Percentiles rank a stretch among this genome's conserved stretches.
phyloP scores from a whole-genome alignment of 2,329 filamentous ascomycete species.

The Aspergillus sergii region DNA sequence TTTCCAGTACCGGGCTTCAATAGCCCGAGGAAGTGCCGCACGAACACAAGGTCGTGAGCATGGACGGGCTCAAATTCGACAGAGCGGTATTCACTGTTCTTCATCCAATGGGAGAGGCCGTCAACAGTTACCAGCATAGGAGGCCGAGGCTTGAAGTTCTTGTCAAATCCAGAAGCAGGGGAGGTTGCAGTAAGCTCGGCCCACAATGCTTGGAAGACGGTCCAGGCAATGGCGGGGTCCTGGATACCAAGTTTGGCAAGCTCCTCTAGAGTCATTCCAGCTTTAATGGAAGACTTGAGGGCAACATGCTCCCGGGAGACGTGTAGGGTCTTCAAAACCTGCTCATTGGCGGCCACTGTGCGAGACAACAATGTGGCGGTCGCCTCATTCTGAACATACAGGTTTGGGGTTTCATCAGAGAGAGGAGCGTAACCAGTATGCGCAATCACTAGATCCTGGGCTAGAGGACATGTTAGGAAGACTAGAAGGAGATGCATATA shows the following conservation, averaged over 20 bases:
- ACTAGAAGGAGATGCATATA: neutral
- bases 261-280: slow-evolving; percentile 64
- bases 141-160: slow-evolving; percentile 52
- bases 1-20: slow-evolving; percentile 51
- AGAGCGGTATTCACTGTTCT: slow-evolving; percentile 72
- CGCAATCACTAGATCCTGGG: slow-evolving; percentile 77
- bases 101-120: slow-evolving; percentile 80
- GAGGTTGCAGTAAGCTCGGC: slow-evolving; percentile 66
- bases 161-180: slow-evolving; percentile 46
- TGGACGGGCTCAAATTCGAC: slow-evolving; percentile 75
- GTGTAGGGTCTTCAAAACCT: slow-evolving; percentile 59
- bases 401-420: slow-evolving; percentile 53
- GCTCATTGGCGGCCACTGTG: slow-evolving; percentile 71
- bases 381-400: slow-evolving; percentile 79
- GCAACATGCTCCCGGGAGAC: slow-evolving; percentile 58
- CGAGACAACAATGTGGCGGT: slow-evolving; percentile 72
- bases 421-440: slow-evolving; percentile 79
- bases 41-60: slow-evolving; percentile 77
- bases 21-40: slow-evolving; percentile 73
- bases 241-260: slow-evolving; percentile 70
- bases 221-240: slow-evolving; percentile 77
- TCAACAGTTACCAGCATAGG: slow-evolving; percentile 77
- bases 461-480: slow-evolving; percentile 48
- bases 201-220: slow-evolving; percentile 80
- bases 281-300: slow-evolving; percentile 62